A percentile compares a stretch with the other conserved stretches of the same genome.
Evolutionary conservation across 1,139 yeast genomes (phyloP).

Genomic region (Tardiomyces digboiensis): DNA sequence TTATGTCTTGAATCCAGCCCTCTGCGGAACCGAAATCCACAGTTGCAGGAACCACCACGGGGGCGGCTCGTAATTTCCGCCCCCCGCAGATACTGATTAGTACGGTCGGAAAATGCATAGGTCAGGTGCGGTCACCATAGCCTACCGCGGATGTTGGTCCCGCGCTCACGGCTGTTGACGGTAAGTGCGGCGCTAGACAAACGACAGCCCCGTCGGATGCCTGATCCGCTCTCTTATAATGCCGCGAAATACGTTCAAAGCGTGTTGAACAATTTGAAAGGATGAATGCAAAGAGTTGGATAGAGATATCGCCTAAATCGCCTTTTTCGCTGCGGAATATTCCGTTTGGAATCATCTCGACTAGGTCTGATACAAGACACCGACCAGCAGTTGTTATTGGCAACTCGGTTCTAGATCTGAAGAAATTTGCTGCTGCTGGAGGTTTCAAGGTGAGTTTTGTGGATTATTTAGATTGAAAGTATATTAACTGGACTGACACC

Average conservation of each 20-base stretch:
- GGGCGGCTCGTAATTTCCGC: too few relatives aligned
- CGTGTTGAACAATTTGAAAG: neutral
- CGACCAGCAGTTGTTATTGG: neutral
- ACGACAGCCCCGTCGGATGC: neutral
- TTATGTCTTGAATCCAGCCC: too few relatives aligned
- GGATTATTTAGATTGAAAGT: too few relatives aligned
- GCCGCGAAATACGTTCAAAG: too few relatives aligned
- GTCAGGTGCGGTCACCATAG: too few relatives aligned
- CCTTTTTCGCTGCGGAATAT: conserved; percentile 4
- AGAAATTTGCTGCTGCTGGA: neutral
- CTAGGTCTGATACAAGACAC: neutral
- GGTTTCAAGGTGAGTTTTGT: neutral
- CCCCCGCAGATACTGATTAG: too few relatives aligned
- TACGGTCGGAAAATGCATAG: too few relatives aligned
- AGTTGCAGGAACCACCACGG: too few relatives aligned
- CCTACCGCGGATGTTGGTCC: too few relatives aligned
- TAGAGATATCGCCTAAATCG: neutral
- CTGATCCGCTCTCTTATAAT: too few relatives aligned
- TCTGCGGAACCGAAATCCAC: too few relatives aligned
- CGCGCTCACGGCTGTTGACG: neutral
- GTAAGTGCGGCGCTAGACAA: neutral
- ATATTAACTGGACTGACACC: conserved; percentile 1
- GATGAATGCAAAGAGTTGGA: neutral
- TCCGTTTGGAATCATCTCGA: conserved; percentile 5
- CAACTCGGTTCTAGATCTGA: conserved; percentile 2